Conservation (phyloP, 202 grass and related monocot genomes). For the Miscanthus sacchariflorus region DNA sequence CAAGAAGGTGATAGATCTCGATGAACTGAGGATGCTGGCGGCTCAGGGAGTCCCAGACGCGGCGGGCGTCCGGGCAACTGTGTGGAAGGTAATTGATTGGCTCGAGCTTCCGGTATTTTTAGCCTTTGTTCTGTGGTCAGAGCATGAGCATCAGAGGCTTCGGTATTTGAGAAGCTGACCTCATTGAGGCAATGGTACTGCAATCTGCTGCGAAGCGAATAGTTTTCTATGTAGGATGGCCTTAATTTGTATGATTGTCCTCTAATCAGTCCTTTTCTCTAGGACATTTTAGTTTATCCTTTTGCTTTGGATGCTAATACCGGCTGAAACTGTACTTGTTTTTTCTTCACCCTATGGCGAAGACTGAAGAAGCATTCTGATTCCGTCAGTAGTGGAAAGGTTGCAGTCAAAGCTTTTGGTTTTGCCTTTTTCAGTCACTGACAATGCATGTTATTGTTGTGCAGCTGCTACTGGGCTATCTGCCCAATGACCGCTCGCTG, state of each 20-base stretch:
- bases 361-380: conserved; percentile 17
- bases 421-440: conserved; percentile 36
- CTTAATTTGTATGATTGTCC: neutral
- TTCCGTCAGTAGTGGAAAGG: conserved; percentile 21
- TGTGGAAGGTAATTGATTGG: conserved; percentile 76
- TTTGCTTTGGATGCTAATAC: conserved; percentile 19
- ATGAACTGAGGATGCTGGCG: conserved; percentile 73
- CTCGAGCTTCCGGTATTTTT: neutral
- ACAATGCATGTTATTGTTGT: conserved; percentile 38
- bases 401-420: conserved; percentile 37
- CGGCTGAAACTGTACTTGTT: conserved; percentile 9
- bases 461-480: conserved; percentile 88
- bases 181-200: neutral
- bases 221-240: neutral
- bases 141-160: neutral
- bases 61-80: conserved; percentile 69
- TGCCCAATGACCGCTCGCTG: conserved; percentile 65
- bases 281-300: neutral
- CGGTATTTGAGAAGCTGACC: neutral
- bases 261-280: neutral
- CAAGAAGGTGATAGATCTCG: conserved; percentile 81
- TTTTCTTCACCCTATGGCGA: conserved; percentile 6
- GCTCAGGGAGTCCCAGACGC: conserved; percentile 80
- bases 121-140: neutral
- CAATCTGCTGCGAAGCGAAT: neutral